Conservation (phyloP, 2,329 filamentous ascomycete genomes). For the Ophiocordyceps camponoti-leonardi region DNA sequence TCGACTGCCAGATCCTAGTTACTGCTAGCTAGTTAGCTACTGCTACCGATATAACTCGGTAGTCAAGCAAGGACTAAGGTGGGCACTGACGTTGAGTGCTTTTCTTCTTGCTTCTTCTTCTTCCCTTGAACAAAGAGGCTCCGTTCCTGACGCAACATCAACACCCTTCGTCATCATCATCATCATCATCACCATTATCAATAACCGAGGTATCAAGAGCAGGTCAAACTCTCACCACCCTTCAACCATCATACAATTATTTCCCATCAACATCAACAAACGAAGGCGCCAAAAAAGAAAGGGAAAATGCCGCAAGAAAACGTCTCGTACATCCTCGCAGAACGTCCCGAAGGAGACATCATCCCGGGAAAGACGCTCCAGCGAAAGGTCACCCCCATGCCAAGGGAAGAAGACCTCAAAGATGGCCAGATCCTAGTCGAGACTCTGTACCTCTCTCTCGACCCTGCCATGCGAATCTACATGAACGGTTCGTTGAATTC, state of each 20-base stretch:
- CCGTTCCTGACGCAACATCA: too few species aligned
- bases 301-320: conserved; percentile 21
- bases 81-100: too few species aligned
- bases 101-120: too few species aligned
- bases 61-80: too few species aligned
- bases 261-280: too few species aligned
- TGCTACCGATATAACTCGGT: too few species aligned
- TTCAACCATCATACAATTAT: too few species aligned
- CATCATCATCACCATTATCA: not conserved
- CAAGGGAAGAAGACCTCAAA: conserved; percentile 34
- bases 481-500: conserved; percentile 32
- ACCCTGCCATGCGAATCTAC: conserved; percentile 65
- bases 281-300: too few species aligned
- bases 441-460: conserved; percentile 47
- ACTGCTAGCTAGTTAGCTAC: too few species aligned
- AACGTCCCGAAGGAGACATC: conserved; percentile 43
- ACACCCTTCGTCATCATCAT: not conserved
- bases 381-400: conserved; percentile 30
- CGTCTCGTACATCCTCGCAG: conserved; percentile 39
- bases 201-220: not conserved
- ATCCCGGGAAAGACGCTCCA: conserved; percentile 49
- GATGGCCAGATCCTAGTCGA: conserved; percentile 48
- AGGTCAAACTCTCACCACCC: too few species aligned
- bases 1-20: too few species aligned
- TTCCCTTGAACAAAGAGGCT: too few species aligned